Base-by-base conservation (phyloP, 2,329 filamentous ascomycete species). In the Pseudogymnoascus sp. region DNA sequence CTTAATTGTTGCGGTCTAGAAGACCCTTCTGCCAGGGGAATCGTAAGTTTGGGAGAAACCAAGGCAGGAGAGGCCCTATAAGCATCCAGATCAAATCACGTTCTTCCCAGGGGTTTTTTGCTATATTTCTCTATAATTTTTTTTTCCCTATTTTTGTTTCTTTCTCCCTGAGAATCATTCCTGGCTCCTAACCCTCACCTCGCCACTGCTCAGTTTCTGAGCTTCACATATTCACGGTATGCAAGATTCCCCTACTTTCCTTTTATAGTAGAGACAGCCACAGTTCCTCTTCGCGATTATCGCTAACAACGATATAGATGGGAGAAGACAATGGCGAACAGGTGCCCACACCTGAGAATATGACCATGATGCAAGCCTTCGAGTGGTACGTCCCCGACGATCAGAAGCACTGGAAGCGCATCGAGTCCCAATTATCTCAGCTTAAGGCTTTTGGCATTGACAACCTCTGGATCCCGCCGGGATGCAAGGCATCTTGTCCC, bases 371-470 rank as follows among this genome's bases (percentile, higher is more conserved):
- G 68, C 87, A 90, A 73, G 84, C 79, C 11, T 90, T 89, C 71
- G 88, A 91, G 76, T 91, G 88, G 88, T 86, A 90, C 70, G 79
- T 85, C 4, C 85, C 86, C 2, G 80, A 81, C 46, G 82, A 87
- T 66, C 74, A 81, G 61, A 75, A 78, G 59, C 87, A 90, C 73
- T 90, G 84, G 82, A 75, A 77, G 37, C 82, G 86, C 7, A 79
- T 89, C 1, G 74, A 75, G 13, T 74, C 76, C 17, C 78, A 78
- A 6, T 70, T 88, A 1, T 80, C 83, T 0, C 75, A 76, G 2
- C 76, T 89, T 1, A 83, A 84, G 68, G 75, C 78, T 0, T 79
- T 86, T 35, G 88, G 88, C 2, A 77, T 90, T 59, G 82, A 84
- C 60, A 80, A 80, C 63, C 76, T 88, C 33, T 90, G 88, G 87